Evolutionary conservation across 2,329 filamentous ascomycete species (phyloP).

Genomic region (Colletotrichum chrysophilum): DNA sequence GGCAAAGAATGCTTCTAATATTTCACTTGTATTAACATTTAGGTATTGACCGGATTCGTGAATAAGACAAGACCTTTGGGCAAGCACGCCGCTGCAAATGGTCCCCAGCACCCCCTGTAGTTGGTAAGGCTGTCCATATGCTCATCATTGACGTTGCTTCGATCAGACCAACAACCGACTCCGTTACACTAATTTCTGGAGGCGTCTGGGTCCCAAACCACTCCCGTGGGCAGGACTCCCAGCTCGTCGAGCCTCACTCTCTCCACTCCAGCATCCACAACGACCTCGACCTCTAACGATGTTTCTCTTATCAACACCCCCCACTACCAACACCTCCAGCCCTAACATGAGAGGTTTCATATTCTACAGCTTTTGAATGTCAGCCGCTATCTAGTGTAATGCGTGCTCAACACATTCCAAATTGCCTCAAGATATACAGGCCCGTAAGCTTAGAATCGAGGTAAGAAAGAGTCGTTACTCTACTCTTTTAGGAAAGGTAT

Average conservation of each 20-base stretch:
- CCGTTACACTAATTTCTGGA: neutral
- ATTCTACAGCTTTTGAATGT: neutral
- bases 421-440: neutral
- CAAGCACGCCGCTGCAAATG: neutral
- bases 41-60: neutral
- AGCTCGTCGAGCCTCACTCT: neutral
- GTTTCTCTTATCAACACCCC: neutral
- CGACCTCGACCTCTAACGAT: neutral
- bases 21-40: accelerated
- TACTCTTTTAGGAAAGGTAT: neutral
- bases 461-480: neutral
- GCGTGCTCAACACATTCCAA: neutral
- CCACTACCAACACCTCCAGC: neutral
- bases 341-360: neutral
- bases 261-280: neutral
- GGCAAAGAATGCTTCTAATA: accelerated
- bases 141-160: accelerated
- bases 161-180: neutral
- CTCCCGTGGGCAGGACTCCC: neutral
- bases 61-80: neutral
- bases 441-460: accelerated
- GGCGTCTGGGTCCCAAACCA: neutral
- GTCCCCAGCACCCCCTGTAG: neutral
- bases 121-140: neutral
- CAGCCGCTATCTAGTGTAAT: no score